Base-by-base conservation (phyloP, 2,329 filamentous ascomycete genomes). In the Teratosphaeriaceae sp. region DNA sequence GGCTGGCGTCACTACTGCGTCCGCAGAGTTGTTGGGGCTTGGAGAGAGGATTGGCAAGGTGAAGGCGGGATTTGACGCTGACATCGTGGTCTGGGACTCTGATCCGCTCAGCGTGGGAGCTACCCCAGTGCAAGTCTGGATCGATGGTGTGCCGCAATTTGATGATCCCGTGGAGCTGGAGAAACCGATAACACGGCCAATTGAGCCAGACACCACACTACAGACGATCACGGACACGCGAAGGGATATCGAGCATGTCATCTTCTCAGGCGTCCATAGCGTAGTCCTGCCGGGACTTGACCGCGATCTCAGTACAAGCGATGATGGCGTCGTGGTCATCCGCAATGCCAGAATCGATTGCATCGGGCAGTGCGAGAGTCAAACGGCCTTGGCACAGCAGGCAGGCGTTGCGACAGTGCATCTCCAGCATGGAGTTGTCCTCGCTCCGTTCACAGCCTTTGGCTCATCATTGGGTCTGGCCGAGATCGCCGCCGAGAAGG, bases 391-490 rank as follows among this genome's bases (percentile, higher is more conserved):
- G 0, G 67, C 71, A 2, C 48, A 57, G 3, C 50, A 55, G 2
- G 51, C 60, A 2, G 63, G 63, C 4, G 55, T 58, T 43, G 62
- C 63, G 36, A 56, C 67, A 1, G 59, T 84, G 20, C 42, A 65
- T 5, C 68, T 85, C 5, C 54, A 68, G 16, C 71, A 84, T 49
- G 82, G 81, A 1, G 71, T 83, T 53, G 54, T 84, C n/a, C 74
- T 75, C 5, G 68, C 73, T 5, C 69, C 78, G 0, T 73, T 84
- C 47, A 80, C 77, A 2, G 77, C 75, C 1, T 76, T 83, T 22
- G 79, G 75, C 1, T 75, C 78, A 3, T 66, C 66, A 1, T 63
- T 85, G 0, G 82, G 82, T 1, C 69, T 85, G 5, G 75, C 75
- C 48, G 80, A 78, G 41, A 84, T 85, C 41, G 73, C 76, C 44